Conservation (phyloP, 2,329 filamentous ascomycete species). For the Aspergillus latus region DNA sequence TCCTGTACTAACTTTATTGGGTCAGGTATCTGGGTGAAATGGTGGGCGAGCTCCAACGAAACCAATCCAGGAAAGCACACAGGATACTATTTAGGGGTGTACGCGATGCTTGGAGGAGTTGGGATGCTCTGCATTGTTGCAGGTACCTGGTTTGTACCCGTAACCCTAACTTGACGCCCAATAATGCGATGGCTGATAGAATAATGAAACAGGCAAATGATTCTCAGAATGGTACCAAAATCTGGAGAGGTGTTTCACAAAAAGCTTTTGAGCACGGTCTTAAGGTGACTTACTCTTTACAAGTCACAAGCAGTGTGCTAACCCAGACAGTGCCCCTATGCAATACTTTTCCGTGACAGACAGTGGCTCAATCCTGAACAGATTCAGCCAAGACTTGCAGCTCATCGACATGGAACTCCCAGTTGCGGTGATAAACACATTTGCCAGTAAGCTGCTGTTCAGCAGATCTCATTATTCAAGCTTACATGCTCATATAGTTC, state of each 20-base stretch:
- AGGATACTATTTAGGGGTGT: conserved; percentile 42
- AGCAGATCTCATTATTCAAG: background rate
- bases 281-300: conserved; percentile 33
- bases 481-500: conserved; percentile 7
- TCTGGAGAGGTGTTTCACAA: conserved; percentile 54
- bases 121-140: conserved; percentile 39
- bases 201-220: conserved; percentile 43
- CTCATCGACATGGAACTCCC: conserved; percentile 48
- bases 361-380: conserved; percentile 43
- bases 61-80: conserved; percentile 33
- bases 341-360: conserved; percentile 45
- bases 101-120: conserved; percentile 40
- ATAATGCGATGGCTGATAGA: background rate
- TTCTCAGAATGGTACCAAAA: conserved; percentile 55
- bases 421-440: conserved; percentile 41
- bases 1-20: conserved; percentile 5
- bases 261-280: conserved; percentile 49
- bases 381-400: conserved; percentile 48
- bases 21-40: conserved; percentile 43
- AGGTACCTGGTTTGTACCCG: conserved; percentile 34
- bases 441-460: conserved; percentile 30
- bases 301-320: conserved; percentile 19
- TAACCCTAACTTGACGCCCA: background rate
- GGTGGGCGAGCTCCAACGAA: conserved; percentile 43
- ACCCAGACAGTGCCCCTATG: conserved; percentile 36